Evolutionary conservation across 1,284 basidiomycete species (phyloP), one percentile per base, ranked within the genome.

Genomic region (Ganoderma resinaceum): DNA sequence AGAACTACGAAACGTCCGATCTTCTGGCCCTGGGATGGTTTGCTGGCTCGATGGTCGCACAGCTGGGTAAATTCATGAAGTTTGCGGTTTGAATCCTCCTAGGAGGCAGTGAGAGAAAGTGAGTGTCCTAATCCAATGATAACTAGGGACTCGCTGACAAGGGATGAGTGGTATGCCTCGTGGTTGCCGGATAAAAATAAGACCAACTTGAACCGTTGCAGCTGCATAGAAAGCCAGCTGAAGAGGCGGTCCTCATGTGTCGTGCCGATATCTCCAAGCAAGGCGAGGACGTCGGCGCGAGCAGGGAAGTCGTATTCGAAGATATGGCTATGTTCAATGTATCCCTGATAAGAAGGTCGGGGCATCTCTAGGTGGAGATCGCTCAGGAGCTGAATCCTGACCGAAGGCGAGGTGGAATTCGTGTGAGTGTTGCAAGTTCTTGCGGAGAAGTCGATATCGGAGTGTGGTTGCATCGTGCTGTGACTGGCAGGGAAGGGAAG

Each of bases 261-360:
- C 57, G 74, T 72, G 37, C 81, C 82, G 18, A 82, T 81, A 67
- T 82, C 82, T 4, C 82, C 82, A 4, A 83, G 78, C 1, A 84
- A 67, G 2, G 82, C 82, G 29, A 83, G 77, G 64, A 77, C 72
- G 3, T 77, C 72, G 1, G 80, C 78, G 7, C 62, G 59, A 0
- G 70, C 78, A 8, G 80, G 78, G 49, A 82, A 76, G 26, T 79
- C 75, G 69, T 76, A 78, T 42, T 72, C 71, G 37, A 75, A 75
- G 52, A 79, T 23, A 8, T 60, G 58, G 23, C 37, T 23, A 38
- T 60, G 37, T 14, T 40, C 38, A 23, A 20, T 60, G 23, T 60
- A 60, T 26, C 37, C 37, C 9, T 11, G 7, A 16, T 31, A 62
- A 33, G 37, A 29, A 18, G 43, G 18, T 20, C 61, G 40, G 38